phyloP scores from a whole-genome alignment of 768 basidiomycete species.

The Filobasidium wieringae region DNA sequence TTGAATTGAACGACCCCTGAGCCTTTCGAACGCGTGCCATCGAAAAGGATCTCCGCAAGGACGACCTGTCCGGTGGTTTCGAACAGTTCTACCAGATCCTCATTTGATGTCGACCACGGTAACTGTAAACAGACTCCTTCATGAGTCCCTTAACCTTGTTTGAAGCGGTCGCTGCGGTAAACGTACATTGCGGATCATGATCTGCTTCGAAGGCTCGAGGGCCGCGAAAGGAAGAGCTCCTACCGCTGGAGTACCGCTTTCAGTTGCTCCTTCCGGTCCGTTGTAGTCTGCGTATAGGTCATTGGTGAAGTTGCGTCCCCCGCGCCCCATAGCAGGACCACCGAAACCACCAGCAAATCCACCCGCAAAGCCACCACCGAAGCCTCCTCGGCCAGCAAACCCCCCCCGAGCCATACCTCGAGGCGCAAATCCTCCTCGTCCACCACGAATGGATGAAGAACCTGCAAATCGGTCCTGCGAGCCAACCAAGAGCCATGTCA shows the following conservation, averaged over 20 bases:
- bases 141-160: neutral
- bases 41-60: slow-evolving; percentile 85
- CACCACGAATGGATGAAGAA: slow-evolving; percentile 43
- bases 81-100: slow-evolving; percentile 93
- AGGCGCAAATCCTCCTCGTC: slow-evolving; percentile 44
- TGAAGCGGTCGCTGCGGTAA: too few relatives aligned
- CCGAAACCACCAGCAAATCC: slow-evolving; percentile 51
- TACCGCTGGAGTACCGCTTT: slow-evolving; percentile 14
- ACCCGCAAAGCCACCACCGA: slow-evolving; percentile 43
- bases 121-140: slow-evolving; percentile 46
- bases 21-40: slow-evolving; percentile 83
- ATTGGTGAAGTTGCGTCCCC: slow-evolving; percentile 52
- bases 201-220: slow-evolving; percentile 85
- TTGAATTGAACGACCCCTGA: slow-evolving; percentile 92
- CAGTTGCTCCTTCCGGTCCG: slow-evolving; percentile 54
- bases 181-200: slow-evolving; percentile 95
- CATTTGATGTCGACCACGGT: slow-evolving; percentile 98
- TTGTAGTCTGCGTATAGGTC: slow-evolving; percentile 87
- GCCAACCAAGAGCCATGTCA: too few relatives aligned
- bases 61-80: slow-evolving; percentile 95
- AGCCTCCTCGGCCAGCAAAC: slow-evolving; percentile 35
- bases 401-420: slow-evolving; percentile 39
- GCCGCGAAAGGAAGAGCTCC: slow-evolving; percentile 12
- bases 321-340: slow-evolving; percentile 40
- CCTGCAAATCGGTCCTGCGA: slow-evolving; percentile 42